A percentile compares a stretch with the other conserved stretches of the same genome.
These are phyloP conservation scores for Ailanthus altissimus DNA, from an alignment of 345 rosid genomes.

Conservation along the genomic window DNA sequence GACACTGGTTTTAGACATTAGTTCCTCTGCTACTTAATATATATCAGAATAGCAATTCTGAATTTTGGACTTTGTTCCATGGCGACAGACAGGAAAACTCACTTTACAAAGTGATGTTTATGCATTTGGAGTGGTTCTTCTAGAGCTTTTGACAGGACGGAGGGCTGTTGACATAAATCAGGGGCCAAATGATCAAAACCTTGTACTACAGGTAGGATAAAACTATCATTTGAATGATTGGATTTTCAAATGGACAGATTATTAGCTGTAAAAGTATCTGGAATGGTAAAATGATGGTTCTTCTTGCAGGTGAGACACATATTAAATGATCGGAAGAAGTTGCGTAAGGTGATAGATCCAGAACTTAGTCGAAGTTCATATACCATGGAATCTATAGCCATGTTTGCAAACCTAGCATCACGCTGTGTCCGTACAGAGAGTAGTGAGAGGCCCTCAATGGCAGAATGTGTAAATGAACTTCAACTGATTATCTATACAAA, in stretches of 20 bases:
- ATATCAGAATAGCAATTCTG: slow-evolving; percentile 12
- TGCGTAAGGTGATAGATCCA: slow-evolving; percentile 82
- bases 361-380: slow-evolving; percentile 69
- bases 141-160: slow-evolving; percentile 94
- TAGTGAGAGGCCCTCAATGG: slow-evolving; percentile 79
- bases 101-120: slow-evolving; percentile 95
- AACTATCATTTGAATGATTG: slow-evolving; percentile 6
- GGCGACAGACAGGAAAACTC: slow-evolving; percentile 84
- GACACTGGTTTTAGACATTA: neutral
- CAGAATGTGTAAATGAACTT: slow-evolving; percentile 83
- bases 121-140: slow-evolving; percentile 95
- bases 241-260: slow-evolving; percentile 15
- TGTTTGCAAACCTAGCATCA: slow-evolving; percentile 92
- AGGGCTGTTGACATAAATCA: slow-evolving; percentile 90
- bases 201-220: slow-evolving; percentile 77
- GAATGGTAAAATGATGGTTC: slow-evolving; percentile 19
- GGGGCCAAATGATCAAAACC: slow-evolving; percentile 86
- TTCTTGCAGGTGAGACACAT: slow-evolving; percentile 73
- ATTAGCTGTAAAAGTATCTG: slow-evolving; percentile 6
- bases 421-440: slow-evolving; percentile 89
- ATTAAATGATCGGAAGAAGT: slow-evolving; percentile 75
- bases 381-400: slow-evolving; percentile 75
- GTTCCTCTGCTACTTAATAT: neutral
- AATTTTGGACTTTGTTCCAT: slow-evolving; percentile 12
- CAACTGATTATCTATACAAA: slow-evolving; percentile 68